These are phyloP conservation scores for Phytophthora fragariaefolia DNA, from an alignment of 352 stramenopile species.

Conservation along the genomic window DNA sequence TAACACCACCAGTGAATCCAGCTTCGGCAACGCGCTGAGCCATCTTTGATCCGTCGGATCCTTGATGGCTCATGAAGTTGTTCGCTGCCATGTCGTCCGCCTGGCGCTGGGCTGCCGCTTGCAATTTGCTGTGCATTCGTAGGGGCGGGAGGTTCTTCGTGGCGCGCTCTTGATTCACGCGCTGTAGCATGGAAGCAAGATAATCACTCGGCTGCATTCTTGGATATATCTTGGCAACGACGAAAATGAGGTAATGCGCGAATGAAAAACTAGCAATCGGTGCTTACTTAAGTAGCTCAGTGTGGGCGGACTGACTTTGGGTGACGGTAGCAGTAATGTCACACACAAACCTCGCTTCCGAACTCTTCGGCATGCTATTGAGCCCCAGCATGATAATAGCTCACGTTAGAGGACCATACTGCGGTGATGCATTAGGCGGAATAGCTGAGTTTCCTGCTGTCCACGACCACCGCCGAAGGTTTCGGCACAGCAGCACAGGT, in stretches of 20 bases:
- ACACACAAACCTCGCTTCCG: slow-evolving; percentile 7
- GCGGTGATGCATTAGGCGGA: background rate
- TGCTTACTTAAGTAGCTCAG: no score
- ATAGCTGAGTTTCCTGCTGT: background rate
- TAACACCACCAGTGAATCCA: slow-evolving; percentile 47
- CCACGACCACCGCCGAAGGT: background rate
- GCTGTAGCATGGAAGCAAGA: slow-evolving; percentile 39
- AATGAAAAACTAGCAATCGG: slow-evolving; percentile 18
- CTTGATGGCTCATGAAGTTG: slow-evolving; percentile 55
- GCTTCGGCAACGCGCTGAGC: slow-evolving; percentile 35
- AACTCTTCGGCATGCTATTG: slow-evolving; percentile 5
- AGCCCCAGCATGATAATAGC: no score
- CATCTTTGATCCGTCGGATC: slow-evolving; percentile 50
- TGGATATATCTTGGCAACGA: background rate
- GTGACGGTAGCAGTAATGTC: slow-evolving; percentile 20
- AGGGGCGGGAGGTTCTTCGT: slow-evolving; percentile 38
- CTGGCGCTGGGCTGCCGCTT: slow-evolving; percentile 22
- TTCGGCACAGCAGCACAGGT: slow-evolving; percentile 2
- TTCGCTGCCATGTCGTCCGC: slow-evolving; percentile 46
- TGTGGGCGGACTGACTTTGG: slow-evolving; percentile 11
- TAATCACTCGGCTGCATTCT: slow-evolving; percentile 34
- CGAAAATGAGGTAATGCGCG: slow-evolving; percentile 15
- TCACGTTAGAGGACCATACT: no score
- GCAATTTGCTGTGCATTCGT: slow-evolving; percentile 43
- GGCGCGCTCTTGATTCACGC: slow-evolving; percentile 53